phyloP scores from a whole-genome alignment of 2,329 filamentous ascomycete species.

The Ilyonectria destructans region DNA sequence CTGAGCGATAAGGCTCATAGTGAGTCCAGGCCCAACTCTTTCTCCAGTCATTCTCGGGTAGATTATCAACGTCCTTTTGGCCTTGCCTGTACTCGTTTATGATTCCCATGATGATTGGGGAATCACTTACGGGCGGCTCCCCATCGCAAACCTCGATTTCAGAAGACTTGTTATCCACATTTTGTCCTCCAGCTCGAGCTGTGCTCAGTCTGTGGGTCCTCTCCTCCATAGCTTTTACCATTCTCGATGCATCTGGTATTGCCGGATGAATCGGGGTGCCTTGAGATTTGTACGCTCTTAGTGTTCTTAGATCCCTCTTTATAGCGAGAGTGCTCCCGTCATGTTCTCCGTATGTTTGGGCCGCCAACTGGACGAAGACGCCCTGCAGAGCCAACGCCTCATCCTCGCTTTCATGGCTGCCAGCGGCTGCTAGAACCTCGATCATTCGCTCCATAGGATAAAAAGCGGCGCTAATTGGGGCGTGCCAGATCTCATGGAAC shows the following conservation, averaged over 20 bases:
- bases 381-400: not conserved
- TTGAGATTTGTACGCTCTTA: not conserved
- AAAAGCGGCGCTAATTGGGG: not conserved
- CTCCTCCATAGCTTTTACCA: not conserved
- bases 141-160: not conserved
- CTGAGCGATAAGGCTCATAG: not conserved
- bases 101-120: not conserved
- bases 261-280: not conserved
- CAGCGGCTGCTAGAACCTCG: not conserved
- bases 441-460: not conserved
- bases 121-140: not conserved
- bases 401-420: not conserved
- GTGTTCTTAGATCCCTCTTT: not conserved
- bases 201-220: not conserved
- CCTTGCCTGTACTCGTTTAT: slow-evolving; percentile 2
- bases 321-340: rapidly evolving
- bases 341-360: not conserved
- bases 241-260: no score
- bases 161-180: not conserved
- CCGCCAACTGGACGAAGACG: not conserved
- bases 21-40: not conserved
- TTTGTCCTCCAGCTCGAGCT: not conserved
- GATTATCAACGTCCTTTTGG: not conserved
- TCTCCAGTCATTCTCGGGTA: not conserved
- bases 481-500: not conserved